These are phyloP conservation scores for Malus domestica DNA, from an alignment of 306 rosid genomes.

Conservation along the genomic window DNA sequence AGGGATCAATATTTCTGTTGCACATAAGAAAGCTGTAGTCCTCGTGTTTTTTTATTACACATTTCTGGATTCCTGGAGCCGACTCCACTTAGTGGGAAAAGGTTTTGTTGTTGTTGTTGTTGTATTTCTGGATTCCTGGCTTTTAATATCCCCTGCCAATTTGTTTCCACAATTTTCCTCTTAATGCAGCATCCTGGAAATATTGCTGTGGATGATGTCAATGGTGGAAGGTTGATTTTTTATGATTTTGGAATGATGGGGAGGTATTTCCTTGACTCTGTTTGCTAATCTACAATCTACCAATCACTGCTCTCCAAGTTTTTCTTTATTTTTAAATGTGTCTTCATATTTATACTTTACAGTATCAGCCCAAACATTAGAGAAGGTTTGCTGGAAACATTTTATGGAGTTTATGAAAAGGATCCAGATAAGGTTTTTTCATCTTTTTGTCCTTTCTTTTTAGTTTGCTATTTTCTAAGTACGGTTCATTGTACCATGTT, in stretches of 20 bases:
- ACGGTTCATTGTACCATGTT: background rate
- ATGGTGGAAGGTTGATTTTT: conserved; percentile 99
- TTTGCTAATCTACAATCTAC: conserved; percentile 6
- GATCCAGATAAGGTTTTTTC: conserved; percentile 78
- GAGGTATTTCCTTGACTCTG: conserved; percentile 45
- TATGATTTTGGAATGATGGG: conserved; percentile 99
- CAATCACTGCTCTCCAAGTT: conserved; percentile 5
- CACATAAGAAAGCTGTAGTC: background rate
- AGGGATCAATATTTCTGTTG: background rate
- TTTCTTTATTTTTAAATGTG: conserved; percentile 5
- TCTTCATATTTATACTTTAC: conserved; percentile 28
- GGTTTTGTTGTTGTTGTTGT: no score
- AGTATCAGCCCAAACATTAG: conserved; percentile 92
- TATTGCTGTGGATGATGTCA: conserved; percentile 96
- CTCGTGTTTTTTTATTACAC: conserved; percentile 10
- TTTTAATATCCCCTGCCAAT: background rate
- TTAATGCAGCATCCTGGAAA: conserved; percentile 92
- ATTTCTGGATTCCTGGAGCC: conserved; percentile 9
- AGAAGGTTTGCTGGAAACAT: conserved; percentile 88
- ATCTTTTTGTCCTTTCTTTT: background rate
- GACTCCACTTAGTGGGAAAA: no score
- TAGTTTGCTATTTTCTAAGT: background rate
- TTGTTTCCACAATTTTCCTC: background rate
- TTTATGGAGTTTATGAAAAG: conserved; percentile 96
- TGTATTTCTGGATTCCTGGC: conserved; percentile 9